Base-by-base conservation (phyloP, 176 grass and related monocot species). In the Canna indica region DNA sequence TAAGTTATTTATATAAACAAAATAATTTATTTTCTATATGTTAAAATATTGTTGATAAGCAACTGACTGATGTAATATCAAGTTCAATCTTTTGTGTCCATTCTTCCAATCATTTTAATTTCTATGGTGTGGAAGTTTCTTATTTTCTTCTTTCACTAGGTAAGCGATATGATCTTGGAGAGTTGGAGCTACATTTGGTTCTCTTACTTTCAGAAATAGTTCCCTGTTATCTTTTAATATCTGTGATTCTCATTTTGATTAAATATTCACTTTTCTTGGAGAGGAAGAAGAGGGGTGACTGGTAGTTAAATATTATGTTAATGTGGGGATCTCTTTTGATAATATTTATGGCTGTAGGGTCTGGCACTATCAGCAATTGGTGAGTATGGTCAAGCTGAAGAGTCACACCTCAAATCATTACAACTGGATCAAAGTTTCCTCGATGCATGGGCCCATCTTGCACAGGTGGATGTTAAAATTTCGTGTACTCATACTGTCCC, bases 401-500 rank as follows among this genome's bases (percentile, higher is more conserved):
- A 88, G 45, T 84, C 91, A 67, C 94, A 99, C 85, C 86, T 90
- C 39, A 59, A 85, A 77, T 82, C 77, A 31, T 81, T 99, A 75
- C 85, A 99, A 64, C 85, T 85, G 46, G 94, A 99, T 36, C 64
- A 90, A 83, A 85, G 54, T 82, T 99, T 99, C 61, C 76, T 99
- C 63, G 89, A 99, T 47, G 83, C 86, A 53, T 99, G 94, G 94
- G 86, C 80, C 70, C 89, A 99, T 78, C 94, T 99, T 82, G 87
- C 84, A 53, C 94, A 99, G 93, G 93, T 97, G 35, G 50, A 71
- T 86, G 22, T 76, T 34, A 14, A 59, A 77, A 59, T 25, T 48
- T 52, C n/a, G 53, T 82, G 42, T 66, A 18, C 22, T 36, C 8
- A 18, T 66, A 24, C 63, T 66, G 22, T 38, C 39, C 7, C 28